These are phyloP conservation scores for Picea mariana DNA, from an alignment of 83 land plant genomes.

Conservation along the genomic window DNA sequence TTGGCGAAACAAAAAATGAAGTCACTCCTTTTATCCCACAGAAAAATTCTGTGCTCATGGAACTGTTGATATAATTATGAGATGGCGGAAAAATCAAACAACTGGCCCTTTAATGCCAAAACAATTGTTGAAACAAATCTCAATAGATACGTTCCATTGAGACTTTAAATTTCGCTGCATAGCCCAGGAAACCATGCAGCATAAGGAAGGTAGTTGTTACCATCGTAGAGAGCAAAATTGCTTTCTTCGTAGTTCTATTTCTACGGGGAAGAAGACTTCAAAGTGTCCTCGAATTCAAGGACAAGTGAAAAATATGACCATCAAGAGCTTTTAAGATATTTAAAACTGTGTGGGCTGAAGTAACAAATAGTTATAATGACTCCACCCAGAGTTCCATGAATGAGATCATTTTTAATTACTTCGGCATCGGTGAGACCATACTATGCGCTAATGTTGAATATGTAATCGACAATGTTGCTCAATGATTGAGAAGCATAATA, in stretches of 20 bases:
- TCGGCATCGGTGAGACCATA: no score
- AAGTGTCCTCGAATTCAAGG: constrained; percentile 55
- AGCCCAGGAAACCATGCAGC: background rate
- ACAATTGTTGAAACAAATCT: no score
- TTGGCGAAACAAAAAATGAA: no score
- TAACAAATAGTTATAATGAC: constrained; percentile 7
- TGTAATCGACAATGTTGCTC: constrained; percentile 78
- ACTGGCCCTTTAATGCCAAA: no score
- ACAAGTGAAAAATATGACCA: constrained; percentile 69
- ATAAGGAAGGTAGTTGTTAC: background rate
- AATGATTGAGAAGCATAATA: constrained; percentile 62
- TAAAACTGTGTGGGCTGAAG: constrained; percentile 39
- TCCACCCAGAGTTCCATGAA: constrained; percentile 56
- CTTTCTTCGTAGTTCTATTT: background rate
- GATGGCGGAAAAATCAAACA: no score
- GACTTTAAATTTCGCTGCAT: background rate
- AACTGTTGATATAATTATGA: no score
- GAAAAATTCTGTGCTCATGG: no score
- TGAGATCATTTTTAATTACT: no score
- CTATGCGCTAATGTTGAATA: constrained; percentile 50
- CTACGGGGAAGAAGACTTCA: background rate
- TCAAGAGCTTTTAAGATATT: constrained; percentile 53
- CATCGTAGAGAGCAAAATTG: background rate
- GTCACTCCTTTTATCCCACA: no score
- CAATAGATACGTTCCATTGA: no score